phyloP scores from a whole-genome alignment of 2,329 filamentous ascomycete genomes.

The Tolypocladium tundrense region DNA sequence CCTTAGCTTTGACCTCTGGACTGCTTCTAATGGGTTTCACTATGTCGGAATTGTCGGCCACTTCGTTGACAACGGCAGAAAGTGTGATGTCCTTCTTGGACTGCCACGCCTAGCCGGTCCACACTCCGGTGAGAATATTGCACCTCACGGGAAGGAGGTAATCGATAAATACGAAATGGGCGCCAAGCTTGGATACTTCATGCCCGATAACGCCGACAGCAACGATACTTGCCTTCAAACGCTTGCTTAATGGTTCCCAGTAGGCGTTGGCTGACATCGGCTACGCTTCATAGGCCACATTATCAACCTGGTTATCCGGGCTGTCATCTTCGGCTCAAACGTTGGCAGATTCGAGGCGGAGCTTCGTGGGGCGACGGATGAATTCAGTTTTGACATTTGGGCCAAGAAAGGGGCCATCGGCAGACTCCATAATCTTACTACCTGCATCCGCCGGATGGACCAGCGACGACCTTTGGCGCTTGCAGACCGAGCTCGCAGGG shows the following conservation, averaged over 20 bases:
- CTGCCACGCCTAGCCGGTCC: not conserved
- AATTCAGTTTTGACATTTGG: too few species aligned
- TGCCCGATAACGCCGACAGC: not conserved
- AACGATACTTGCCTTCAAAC: not conserved
- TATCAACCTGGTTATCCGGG: not conserved
- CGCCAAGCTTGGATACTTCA: not conserved
- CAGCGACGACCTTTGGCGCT: too few species aligned
- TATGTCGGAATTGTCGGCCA: not conserved
- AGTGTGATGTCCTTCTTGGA: not conserved
- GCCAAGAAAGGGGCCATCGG: not conserved
- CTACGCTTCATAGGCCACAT: not conserved
- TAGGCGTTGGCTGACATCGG: too few species aligned
- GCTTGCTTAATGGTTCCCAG: not conserved
- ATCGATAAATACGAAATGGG: slow-evolving; percentile 1
- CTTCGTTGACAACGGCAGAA: not conserved
- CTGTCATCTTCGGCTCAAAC: too few species aligned
- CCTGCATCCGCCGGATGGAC: not conserved
- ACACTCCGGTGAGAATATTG: not conserved
- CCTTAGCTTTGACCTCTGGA: not conserved
- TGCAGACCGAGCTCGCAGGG: too few species aligned
- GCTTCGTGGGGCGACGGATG: too few species aligned
- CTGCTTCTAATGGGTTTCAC: not conserved
- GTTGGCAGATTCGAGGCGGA: too few species aligned
- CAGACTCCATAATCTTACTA: not conserved
- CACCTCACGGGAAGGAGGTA: not conserved